Evolutionary conservation across 805 yeast genomes (phyloP), one percentile per base, ranked within the genome.

Genomic region (Candida dajiaensis): DNA sequence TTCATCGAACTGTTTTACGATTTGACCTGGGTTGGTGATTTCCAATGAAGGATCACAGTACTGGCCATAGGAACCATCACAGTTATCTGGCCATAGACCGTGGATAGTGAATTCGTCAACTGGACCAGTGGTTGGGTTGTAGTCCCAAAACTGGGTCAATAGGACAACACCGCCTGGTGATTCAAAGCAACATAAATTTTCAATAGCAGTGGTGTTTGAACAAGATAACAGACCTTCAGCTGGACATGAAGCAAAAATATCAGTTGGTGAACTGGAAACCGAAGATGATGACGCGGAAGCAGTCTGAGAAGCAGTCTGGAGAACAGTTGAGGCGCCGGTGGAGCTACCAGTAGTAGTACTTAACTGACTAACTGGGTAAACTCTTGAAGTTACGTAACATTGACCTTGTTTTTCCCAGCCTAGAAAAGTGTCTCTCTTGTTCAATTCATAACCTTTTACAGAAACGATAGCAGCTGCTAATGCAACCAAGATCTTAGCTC

Each of bases 141-240:
- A 85, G 65, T 90, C 95, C 97, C 97, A 90, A 68, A 90, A 89
- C 62, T 90, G 97, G 0, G 97, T 86, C 59, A 79, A 85, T 44
- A 90, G 64, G 36, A 90, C 70, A 13, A 87, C 72, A 6, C 97
- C 97, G 41, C 95, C 92, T 15, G 89, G 90, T 41, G 77, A 76
- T 61, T 89, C 96, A 62, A 81, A 87, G 66, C 97, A 89, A 61
- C 97, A 89, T 4, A 78, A 61, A 62, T 88, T 81, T 1, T 62
- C 66, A 3, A 77, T 69, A 2, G 68, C 72, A 0, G 85, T 73
- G 7, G 70, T 61, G 54, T 81, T 81, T 16, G 74, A 57, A 58
- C 94, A 85, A 6, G 86, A 73, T 39, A 76, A 61, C 1, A 89
- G 89, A 3, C 72, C 50, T 53, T 78, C 74, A 4, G 66, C 54